These are phyloP conservation scores for Sphenostylis stenocarpa DNA, from an alignment of 306 rosid species.

Conservation along the genomic window DNA sequence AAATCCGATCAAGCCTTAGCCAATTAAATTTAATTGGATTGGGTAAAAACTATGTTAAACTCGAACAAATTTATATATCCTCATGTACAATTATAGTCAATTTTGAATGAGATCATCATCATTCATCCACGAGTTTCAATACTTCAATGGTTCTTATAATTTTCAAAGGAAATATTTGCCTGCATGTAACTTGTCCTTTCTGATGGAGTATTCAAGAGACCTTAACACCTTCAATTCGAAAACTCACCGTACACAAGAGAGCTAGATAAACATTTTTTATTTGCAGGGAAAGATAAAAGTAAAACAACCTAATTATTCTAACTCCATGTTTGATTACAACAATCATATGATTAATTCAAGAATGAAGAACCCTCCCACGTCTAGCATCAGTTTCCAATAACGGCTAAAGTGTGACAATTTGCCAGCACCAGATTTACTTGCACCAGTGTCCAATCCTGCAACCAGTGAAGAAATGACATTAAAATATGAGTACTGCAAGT, in stretches of 20 bases:
- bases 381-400: slow-evolving; percentile 7
- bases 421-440: slow-evolving; percentile 25
- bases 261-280: neutral
- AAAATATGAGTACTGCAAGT: neutral
- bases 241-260: neutral
- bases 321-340: slow-evolving; percentile 9
- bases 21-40: no score
- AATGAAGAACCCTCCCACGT: slow-evolving; percentile 27
- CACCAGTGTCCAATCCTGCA: slow-evolving; percentile 24
- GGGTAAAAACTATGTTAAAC: no score
- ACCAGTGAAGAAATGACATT: slow-evolving; percentile 6
- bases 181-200: neutral
- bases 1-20: no score
- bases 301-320: neutral
- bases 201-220: neutral
- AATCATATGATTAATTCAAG: slow-evolving; percentile 6
- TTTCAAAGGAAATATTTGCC: neutral
- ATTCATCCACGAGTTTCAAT: neutral
- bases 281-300: neutral
- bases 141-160: neutral
- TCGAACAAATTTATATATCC: no score
- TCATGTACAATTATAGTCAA: neutral
- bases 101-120: neutral
- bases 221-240: neutral
- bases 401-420: slow-evolving; percentile 6